Base-by-base conservation (phyloP, 2,329 filamentous ascomycete genomes). In the Cladosporium sp. region DNA sequence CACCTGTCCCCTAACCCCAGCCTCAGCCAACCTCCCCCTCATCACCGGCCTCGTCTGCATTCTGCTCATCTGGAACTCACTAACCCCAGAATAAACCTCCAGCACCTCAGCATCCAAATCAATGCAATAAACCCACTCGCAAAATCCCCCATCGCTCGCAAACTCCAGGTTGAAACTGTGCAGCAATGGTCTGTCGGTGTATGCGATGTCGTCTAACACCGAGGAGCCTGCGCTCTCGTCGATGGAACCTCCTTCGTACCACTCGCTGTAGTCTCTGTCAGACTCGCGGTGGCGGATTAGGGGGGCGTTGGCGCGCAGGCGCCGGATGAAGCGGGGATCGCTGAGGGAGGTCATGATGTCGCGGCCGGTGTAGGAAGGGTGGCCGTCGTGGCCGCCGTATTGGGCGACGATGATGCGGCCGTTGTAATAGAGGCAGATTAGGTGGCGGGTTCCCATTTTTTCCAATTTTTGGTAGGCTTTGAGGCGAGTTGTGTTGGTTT, bases 81-180 rank as follows among this genome's bases (percentile, higher is more conserved):
- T 15, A 7, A n/a, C 54, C 3, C 30, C 54, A n/a, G 26, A 32
- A 55, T 65, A 68, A 0, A 66, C 68, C 59, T 71, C 68, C 15
- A 71, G 47, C 1, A 61, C 52, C 30, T 61, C 52, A 14, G 41
- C 26, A 64, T 75, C 74, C 4, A 75, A 63, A 67, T 75, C 71
- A 32, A 75, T 60, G 14, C 74, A 71, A 59, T 75, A 75, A 12
- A 69, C 69, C 68, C 69, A 75, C 64, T 74, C 73, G 65, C 74
- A 74, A 28, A 68, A 72, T 11, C 69, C 14, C 2, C 55, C 51
- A 36, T 74, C 68, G 10, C 64, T 69, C 7, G 69, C 67, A 62
- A 74, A 75, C 2, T 71, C 69, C 59, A 72, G 49, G 2, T 65
- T 54, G 10, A 71, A 64, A 1, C 3, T 10, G 26, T 57, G 54